Percentiles rank a stretch among this genome's conserved stretches.
These are phyloP conservation scores for Trametes versicolor DNA, from an alignment of 1,284 basidiomycete genomes.

Conservation along the genomic window DNA sequence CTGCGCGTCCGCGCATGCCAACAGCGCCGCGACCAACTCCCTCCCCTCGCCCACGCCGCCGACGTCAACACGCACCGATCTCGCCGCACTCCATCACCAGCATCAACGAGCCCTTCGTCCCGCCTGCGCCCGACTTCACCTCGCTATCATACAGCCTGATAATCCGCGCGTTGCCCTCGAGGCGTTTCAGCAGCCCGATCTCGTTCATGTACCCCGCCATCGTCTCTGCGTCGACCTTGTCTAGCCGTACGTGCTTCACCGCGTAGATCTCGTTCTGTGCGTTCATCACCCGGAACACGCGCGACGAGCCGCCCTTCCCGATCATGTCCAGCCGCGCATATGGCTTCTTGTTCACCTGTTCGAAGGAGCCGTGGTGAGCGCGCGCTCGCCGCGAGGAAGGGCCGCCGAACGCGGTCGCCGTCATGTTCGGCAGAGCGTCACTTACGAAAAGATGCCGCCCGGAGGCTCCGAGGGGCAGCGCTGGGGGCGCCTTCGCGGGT, in stretches of 20 bases:
- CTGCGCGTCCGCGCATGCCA: too few species aligned
- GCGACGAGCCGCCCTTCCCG: conserved; percentile 93
- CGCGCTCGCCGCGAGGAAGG: conserved; percentile 44
- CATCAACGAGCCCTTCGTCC: conserved; percentile 73
- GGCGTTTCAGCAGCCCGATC: conserved; percentile 86
- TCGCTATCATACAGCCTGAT: conserved; percentile 92
- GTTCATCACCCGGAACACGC: conserved; percentile 90
- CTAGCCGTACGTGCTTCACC: conserved; percentile 88
- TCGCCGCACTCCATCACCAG: conserved; percentile 97
- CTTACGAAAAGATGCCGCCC: conserved; percentile 6
- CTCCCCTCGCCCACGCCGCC: too few species aligned
- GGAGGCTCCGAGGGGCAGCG: neutral
- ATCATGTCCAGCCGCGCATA: conserved; percentile 89
- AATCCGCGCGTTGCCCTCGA: conserved; percentile 89
- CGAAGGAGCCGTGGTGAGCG: conserved; percentile 26
- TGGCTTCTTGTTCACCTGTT: conserved; percentile 81
- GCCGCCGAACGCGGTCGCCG: conserved; percentile 1
- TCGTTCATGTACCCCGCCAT: conserved; percentile 95
- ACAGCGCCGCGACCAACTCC: too few species aligned
- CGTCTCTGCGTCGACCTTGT: conserved; percentile 87
- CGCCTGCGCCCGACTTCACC: conserved; percentile 68
- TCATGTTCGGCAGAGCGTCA: neutral
- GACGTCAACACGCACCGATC: conserved; percentile 63
- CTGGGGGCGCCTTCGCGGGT: conserved; percentile 27
- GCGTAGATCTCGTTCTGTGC: conserved; percentile 83